phyloP scores from a whole-genome alignment of 257 asterid genomes.

The Nicotiana paniculata region DNA sequence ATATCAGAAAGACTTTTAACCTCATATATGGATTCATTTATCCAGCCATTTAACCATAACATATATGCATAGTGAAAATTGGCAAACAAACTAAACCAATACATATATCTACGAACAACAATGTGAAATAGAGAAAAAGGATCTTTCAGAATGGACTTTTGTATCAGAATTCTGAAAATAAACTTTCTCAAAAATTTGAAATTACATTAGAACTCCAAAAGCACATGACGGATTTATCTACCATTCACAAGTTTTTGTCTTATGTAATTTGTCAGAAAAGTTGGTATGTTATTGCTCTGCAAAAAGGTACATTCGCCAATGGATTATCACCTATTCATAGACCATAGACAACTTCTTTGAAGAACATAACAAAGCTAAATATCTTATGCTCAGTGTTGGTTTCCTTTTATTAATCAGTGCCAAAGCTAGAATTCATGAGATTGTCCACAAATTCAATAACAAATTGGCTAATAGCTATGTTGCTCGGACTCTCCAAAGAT shows the following conservation, averaged over 20 bases:
- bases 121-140: neutral
- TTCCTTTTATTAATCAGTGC: neutral
- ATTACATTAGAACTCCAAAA: neutral
- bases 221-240: neutral
- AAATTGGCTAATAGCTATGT: neutral
- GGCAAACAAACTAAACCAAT: neutral
- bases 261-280: neutral
- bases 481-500: no score
- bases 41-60: neutral
- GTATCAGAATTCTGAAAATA: no score
- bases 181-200: neutral
- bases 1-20: neutral
- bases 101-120: neutral
- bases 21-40: neutral
- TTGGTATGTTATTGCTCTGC: neutral
- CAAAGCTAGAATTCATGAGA: neutral
- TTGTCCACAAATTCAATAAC: neutral
- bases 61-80: neutral
- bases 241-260: neutral
- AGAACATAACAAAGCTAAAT: neutral
- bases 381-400: neutral
- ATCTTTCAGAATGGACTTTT: neutral
- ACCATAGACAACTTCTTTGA: neutral
- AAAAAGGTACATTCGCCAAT: neutral
- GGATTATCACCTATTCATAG: neutral